These are phyloP conservation scores for Sporothrix brunneoviolacea DNA, from an alignment of 2,329 filamentous ascomycete genomes.

Conservation along the genomic window DNA sequence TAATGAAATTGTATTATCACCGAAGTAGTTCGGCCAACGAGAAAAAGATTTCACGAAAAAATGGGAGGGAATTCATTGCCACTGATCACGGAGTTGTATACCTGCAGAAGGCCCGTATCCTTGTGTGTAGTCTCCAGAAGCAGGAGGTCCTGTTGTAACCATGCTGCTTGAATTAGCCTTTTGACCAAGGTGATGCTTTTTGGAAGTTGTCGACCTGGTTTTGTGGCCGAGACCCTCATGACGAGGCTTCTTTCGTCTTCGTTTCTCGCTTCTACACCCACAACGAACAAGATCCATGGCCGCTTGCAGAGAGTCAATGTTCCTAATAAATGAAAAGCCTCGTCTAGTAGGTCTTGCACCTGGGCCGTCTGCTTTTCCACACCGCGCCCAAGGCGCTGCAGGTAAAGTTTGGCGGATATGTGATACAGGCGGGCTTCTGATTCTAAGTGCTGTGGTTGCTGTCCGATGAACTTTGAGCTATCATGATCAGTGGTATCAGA, in stretches of 20 bases:
- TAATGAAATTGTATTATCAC: too few species aligned
- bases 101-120: conserved; percentile 1
- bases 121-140: background rate
- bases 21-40: too few species aligned
- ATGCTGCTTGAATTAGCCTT: conserved; percentile 11
- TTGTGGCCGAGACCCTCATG: conserved; percentile 7
- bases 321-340: background rate
- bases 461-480: too few species aligned
- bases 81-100: conserved; percentile 17
- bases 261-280: conserved; percentile 15
- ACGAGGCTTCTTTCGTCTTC: conserved; percentile 14
- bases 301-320: conserved; percentile 7
- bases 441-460: background rate
- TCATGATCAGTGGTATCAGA: too few species aligned
- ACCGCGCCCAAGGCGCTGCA: conserved; percentile 10
- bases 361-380: background rate
- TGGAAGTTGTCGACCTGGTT: conserved; percentile 4
- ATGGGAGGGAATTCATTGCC: conserved; percentile 13
- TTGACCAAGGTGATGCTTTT: too few species aligned
- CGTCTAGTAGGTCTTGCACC: background rate
- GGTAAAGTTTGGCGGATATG: conserved; percentile 12
- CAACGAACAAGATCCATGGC: conserved; percentile 16
- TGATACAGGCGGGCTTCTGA: conserved; percentile 9
- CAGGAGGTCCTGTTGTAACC: conserved; percentile 15
- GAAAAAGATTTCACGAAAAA: conserved; percentile 7